Conservation (phyloP, 257 asterid species). For the Fraxinus cuspidata region DNA sequence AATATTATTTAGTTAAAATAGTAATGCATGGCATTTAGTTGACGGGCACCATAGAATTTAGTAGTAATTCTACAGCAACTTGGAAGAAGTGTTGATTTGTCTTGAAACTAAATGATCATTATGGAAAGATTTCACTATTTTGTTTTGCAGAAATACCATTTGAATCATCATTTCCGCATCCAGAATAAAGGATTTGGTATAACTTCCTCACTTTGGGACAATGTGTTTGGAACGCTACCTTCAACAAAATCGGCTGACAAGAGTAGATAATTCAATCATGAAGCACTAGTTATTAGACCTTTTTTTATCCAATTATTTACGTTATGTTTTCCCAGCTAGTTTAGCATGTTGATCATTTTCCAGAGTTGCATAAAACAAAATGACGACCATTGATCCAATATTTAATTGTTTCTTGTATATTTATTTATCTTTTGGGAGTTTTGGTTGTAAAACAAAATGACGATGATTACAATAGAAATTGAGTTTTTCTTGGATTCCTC, state of each 20-base stretch:
- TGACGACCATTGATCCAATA: slow-evolving; percentile 9
- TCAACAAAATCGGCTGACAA: slow-evolving; percentile 50
- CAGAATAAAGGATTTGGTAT: slow-evolving; percentile 89
- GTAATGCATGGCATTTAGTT: neutral
- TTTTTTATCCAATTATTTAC: slow-evolving; percentile 22
- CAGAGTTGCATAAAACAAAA: neutral
- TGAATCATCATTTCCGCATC: slow-evolving; percentile 88
- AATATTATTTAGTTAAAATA: neutral
- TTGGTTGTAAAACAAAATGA: neutral
- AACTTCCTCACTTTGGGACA: slow-evolving; percentile 89
- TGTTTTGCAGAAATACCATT: slow-evolving; percentile 72
- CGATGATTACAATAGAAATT: slow-evolving; percentile 30
- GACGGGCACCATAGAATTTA: neutral
- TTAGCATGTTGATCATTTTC: slow-evolving; percentile 19
- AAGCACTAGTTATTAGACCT: slow-evolving; percentile 8
- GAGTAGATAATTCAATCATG: slow-evolving; percentile 37
- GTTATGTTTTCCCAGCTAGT: slow-evolving; percentile 15
- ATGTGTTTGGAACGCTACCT: slow-evolving; percentile 82
- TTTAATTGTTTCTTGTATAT: neutral
- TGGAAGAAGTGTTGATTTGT: neutral
- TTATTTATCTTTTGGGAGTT: neutral
- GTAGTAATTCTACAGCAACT: neutral
- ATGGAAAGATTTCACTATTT: neutral
- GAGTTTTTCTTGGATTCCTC: slow-evolving; percentile 29
- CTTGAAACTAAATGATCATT: neutral